Conservation (phyloP, 2,329 filamentous ascomycete genomes). For the Septoria linicola region DNA sequence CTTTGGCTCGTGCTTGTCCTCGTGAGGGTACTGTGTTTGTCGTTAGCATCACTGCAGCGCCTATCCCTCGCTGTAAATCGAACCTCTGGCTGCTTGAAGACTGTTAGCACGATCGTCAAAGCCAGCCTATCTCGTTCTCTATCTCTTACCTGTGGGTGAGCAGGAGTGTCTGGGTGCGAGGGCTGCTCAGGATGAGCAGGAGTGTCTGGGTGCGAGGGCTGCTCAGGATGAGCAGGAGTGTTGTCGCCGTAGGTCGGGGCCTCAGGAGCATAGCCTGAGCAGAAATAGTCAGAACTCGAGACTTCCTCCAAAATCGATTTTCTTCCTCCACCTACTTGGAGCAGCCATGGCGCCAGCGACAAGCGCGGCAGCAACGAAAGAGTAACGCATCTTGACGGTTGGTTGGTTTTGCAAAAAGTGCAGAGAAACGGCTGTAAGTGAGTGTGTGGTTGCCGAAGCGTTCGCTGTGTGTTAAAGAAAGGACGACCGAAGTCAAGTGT, state of each 20-base stretch:
- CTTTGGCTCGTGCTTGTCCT: too few species aligned
- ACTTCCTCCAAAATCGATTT: not conserved
- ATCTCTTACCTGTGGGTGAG: not conserved
- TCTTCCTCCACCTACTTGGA: constrained; percentile 1
- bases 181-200: not conserved
- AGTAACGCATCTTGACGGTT: constrained; percentile 26
- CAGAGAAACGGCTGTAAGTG: constrained; percentile 19
- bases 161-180: not conserved
- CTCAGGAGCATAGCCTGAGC: not conserved
- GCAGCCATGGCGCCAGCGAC: constrained; percentile 24
- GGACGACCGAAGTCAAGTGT: constrained; percentile 30
- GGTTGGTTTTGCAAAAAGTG: constrained; percentile 7
- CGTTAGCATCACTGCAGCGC: too few species aligned
- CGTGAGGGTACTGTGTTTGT: too few species aligned
- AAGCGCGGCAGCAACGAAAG: constrained; percentile 27
- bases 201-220: not conserved
- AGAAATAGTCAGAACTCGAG: not conserved
- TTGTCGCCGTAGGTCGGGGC: not conserved
- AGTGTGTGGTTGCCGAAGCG: constrained; percentile 20
- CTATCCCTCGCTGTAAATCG: too few species aligned
- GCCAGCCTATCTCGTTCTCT: too few species aligned
- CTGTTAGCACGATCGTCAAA: too few species aligned
- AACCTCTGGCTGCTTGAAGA: too few species aligned
- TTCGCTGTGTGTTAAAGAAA: constrained; percentile 20
- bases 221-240: not conserved